phyloP scores from a whole-genome alignment of 371 early-diverging fungal species.

The Entomophthora muscae region DNA sequence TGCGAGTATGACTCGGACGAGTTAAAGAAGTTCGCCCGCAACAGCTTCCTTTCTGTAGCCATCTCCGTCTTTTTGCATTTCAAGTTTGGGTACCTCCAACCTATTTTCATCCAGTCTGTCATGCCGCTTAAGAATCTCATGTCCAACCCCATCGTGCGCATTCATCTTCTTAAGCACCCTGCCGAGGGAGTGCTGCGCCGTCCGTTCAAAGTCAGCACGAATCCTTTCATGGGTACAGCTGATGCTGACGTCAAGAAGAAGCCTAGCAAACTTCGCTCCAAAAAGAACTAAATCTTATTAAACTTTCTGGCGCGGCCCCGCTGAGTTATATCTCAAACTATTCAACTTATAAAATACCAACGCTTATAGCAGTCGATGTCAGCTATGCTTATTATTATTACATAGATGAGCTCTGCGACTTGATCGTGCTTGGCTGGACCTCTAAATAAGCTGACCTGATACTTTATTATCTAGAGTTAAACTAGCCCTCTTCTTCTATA shows the following conservation, averaged over 20 bases:
- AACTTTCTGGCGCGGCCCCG: no score
- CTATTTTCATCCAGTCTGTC: slow-evolving; percentile 73
- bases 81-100: slow-evolving; percentile 76
- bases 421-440: no score
- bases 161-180: slow-evolving; percentile 61
- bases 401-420: no score
- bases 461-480: no score
- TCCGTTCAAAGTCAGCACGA: slow-evolving; percentile 55
- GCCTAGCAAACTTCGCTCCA: neutral
- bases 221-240: slow-evolving; percentile 30
- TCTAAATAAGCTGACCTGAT: no score
- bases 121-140: slow-evolving; percentile 57
- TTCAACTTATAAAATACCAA: no score
- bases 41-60: slow-evolving; percentile 39
- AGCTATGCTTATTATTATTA: no score
- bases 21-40: slow-evolving; percentile 45
- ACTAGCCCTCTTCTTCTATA: no score
- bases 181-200: slow-evolving; percentile 60
- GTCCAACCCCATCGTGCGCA: slow-evolving; percentile 49
- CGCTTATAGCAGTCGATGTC: no score
- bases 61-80: slow-evolving; percentile 68
- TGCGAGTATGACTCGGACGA: slow-evolving; percentile 64
- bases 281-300: neutral
- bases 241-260: slow-evolving; percentile 4
- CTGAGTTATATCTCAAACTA: no score